These are phyloP conservation scores for Telopea speciosissima DNA, from an alignment of 177 flowering plant species.

Conservation along the genomic window DNA sequence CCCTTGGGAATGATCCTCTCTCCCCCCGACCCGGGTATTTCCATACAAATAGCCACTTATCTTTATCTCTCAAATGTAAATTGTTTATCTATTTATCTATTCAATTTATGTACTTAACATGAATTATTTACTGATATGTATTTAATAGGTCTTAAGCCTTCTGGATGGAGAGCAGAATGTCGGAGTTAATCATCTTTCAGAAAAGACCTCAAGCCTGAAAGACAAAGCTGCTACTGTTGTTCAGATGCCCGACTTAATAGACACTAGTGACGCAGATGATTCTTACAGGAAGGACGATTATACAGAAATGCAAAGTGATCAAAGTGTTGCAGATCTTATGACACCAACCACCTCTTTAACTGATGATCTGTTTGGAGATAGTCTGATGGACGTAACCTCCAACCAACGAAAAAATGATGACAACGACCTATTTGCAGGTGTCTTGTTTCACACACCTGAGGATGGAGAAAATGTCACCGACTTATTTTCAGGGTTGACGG, in stretches of 20 bases:
- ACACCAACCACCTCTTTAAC: conserved; percentile 33
- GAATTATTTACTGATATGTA: neutral
- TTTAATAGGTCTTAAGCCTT: conserved; percentile 61
- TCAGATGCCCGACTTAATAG: conserved; percentile 82
- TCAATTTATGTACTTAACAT: neutral
- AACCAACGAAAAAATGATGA: conserved; percentile 44
- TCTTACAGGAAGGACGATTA: conserved; percentile 29
- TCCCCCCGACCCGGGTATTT: too few relatives aligned
- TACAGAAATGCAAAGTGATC: conserved; percentile 20
- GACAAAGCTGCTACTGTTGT: conserved; percentile 28
- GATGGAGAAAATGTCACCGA: conserved; percentile 41
- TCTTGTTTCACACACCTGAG: conserved; percentile 65
- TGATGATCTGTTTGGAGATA: conserved; percentile 76
- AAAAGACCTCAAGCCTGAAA: conserved; percentile 30
- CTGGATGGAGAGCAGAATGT: conserved; percentile 41
- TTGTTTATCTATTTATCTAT: too few relatives aligned
- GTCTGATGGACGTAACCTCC: conserved; percentile 22
- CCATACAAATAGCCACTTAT: too few relatives aligned
- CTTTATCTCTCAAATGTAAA: too few relatives aligned
- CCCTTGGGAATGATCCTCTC: too few relatives aligned
- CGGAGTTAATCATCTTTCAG: conserved; percentile 22
- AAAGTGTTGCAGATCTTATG: conserved; percentile 15
- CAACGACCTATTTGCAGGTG: conserved; percentile 85
- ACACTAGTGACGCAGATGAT: conserved; percentile 54
- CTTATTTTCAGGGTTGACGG: conserved; percentile 67